Conservation (phyloP, 192 early-diverging fungal genomes). For the Dimargaris xerosporica region DNA sequence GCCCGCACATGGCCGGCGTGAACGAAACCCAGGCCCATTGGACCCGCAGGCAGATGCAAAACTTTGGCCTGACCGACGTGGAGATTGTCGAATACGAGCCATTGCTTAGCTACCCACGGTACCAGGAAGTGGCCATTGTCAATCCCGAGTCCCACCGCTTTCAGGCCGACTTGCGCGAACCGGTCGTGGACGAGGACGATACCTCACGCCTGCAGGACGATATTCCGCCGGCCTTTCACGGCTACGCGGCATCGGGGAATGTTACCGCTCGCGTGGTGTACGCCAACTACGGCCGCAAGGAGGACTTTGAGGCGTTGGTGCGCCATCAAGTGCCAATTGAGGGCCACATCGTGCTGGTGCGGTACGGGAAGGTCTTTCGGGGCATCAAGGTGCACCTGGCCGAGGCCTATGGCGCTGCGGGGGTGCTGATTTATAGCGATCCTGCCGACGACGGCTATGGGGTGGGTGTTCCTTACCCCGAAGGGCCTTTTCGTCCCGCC, state of each 20-base stretch:
- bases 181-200: conserved; percentile 37
- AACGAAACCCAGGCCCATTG: conserved; percentile 29
- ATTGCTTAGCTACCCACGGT: conserved; percentile 32
- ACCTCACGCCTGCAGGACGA: conserved; percentile 34
- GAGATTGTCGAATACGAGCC: conserved; percentile 41
- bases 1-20: conserved; percentile 35
- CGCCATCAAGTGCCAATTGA: conserved; percentile 23
- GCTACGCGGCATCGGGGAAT: conserved; percentile 36
- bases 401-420: conserved; percentile 32
- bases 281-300: conserved; percentile 39
- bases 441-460: conserved; percentile 42
- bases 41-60: conserved; percentile 29
- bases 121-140: conserved; percentile 30
- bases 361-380: conserved; percentile 32
- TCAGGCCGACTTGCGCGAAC: conserved; percentile 38
- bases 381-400: conserved; percentile 39
- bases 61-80: conserved; percentile 29
- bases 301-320: conserved; percentile 33
- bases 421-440: conserved; percentile 44
- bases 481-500: conserved; percentile 40
- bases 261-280: conserved; percentile 44
- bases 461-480: conserved; percentile 32
- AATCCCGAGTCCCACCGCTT: conserved; percentile 25
- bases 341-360: conserved; percentile 36
- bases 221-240: conserved; percentile 42